Base-by-base conservation (phyloP, 805 yeast genomes). In the Ogataea thermomethanolica region DNA sequence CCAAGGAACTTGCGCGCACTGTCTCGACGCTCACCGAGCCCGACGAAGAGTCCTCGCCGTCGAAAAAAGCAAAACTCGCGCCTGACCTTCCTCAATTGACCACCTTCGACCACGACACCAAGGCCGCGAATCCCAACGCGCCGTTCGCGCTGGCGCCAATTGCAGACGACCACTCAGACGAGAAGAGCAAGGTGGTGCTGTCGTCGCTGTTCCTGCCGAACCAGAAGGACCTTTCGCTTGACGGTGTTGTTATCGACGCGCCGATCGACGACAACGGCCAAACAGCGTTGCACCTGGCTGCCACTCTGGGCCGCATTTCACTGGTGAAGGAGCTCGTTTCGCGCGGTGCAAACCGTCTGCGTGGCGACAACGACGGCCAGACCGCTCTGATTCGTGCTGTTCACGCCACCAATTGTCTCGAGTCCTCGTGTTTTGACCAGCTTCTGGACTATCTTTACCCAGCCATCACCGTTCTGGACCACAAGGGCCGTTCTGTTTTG, bases 221-320 rank as follows among this genome's bases (percentile, higher is more conserved):
- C 33, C 72, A 68, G 43, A 54, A 53, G 25, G 59, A 57, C 56
- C 53, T 29, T 43, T 59, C n/a, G 58, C 37, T 64, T 11, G 48
- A 55, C 8, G 56, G 70, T 29, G 69, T 86, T 26, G 74, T 78
- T 44, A 70, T 90, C 36, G 93, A 88, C 55, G 86, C 88, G 25
- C 81, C 96, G 1, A 85, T 95, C 32, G 99, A 95, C 62, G 95
- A 86, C 51, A 78, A 83, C 43, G 97, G 98, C 0, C 93, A 93
- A 57, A 84, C 96, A 0, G 88, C 96, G 0, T 70, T 93, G 42
- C 99, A 93, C 62, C 86, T 98, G 95, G 95, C 97, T 3, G 81
- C 97, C 11, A 86, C 97, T 0, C 72, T 93, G 59, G 98, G 95
- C 0, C 78, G 87, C 43, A 64, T 81, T 1, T 67, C 78, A 3